Evolutionary conservation across 306 rosid species (phyloP).

Genomic region (Malus asiatica): DNA sequence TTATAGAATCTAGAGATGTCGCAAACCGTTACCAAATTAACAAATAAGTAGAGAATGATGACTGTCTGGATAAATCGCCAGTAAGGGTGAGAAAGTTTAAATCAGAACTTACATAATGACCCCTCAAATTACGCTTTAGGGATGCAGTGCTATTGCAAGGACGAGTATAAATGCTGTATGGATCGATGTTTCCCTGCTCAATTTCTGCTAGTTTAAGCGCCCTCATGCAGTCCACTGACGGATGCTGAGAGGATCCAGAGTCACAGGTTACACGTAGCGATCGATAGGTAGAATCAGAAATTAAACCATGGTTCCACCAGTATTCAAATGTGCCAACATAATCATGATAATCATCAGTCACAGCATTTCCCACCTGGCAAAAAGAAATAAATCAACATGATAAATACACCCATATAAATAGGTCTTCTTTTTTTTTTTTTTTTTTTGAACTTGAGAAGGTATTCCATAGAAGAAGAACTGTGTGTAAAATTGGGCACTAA

Average conservation of each 20-base stretch:
- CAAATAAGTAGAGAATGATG: background rate
- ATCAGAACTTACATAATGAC: constrained; percentile 68
- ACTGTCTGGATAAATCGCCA: background rate
- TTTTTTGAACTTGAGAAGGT: no score
- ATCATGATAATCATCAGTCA: constrained; percentile 87
- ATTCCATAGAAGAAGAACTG: no score
- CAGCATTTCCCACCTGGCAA: constrained; percentile 86
- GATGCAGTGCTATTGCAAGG: constrained; percentile 61
- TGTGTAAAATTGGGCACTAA: background rate
- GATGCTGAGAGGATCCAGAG: constrained; percentile 64
- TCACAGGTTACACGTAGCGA: constrained; percentile 49
- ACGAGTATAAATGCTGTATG: constrained; percentile 68
- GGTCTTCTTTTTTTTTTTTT: background rate
- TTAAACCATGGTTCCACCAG: constrained; percentile 96
- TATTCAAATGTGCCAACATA: constrained; percentile 80
- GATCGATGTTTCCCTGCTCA: constrained; percentile 87
- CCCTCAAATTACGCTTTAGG: constrained; percentile 48
- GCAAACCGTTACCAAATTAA: background rate
- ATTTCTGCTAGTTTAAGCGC: constrained; percentile 43
- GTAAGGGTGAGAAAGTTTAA: background rate
- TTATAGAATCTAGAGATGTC: background rate
- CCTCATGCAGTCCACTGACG: constrained; percentile 55
- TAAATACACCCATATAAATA: constrained; percentile 9
- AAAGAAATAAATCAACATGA: constrained; percentile 10
- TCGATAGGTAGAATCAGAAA: constrained; percentile 82